Percentiles rank a stretch among this genome's conserved stretches.
Conservation (phyloP, 331 rosid species). For the Quercus tomentella region DNA sequence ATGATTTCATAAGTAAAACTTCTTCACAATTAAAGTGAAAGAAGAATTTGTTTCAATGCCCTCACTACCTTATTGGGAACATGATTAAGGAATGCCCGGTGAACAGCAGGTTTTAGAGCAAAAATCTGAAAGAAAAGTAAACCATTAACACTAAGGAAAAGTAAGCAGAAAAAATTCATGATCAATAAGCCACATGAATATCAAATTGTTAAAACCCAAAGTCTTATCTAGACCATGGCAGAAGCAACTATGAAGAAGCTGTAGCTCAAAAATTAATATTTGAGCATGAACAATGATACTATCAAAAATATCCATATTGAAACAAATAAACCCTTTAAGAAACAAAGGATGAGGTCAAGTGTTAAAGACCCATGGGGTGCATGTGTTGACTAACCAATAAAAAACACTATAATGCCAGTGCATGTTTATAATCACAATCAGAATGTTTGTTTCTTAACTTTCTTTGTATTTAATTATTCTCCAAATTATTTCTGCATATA, state of each 20-base stretch:
- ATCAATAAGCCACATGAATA: not conserved
- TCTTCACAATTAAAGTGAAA: not conserved
- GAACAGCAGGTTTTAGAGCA: constrained; percentile 94
- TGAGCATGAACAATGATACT: not conserved
- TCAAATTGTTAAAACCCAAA: not conserved
- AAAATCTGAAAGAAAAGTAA: constrained; percentile 62
- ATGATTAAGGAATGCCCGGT: constrained; percentile 71
- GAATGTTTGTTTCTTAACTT: not conserved
- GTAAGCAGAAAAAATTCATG: not conserved
- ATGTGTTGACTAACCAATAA: no score
- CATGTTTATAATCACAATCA: not conserved
- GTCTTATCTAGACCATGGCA: not conserved
- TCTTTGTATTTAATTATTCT: not conserved
- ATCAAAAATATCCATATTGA: not conserved
- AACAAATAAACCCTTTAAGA: not conserved
- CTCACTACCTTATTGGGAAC: constrained; percentile 81
- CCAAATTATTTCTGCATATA: not conserved
- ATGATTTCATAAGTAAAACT: not conserved
- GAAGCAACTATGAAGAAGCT: not conserved
- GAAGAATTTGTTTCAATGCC: constrained; percentile 21
- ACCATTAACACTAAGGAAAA: constrained; percentile 9
- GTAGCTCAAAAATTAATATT: not conserved
- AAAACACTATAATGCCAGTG: not conserved
- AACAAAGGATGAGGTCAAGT: not conserved
- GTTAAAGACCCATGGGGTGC: no score